Evolutionary conservation across 176 grass and related monocot species (phyloP).

Genomic region (Carex scoparia): DNA sequence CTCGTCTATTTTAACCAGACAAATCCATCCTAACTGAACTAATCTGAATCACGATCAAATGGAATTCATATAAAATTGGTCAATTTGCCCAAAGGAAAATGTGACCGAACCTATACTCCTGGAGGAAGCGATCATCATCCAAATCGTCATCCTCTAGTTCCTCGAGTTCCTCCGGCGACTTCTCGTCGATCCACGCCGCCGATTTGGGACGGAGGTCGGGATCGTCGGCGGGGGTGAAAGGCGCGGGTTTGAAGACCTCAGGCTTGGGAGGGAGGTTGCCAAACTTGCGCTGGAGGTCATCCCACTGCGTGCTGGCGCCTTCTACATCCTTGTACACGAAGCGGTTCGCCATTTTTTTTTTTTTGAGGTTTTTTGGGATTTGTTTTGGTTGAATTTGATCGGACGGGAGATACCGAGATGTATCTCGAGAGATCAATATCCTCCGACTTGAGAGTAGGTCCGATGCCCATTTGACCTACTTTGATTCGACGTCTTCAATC

Average conservation of each 20-base stretch:
- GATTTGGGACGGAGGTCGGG: slow-evolving; percentile 65
- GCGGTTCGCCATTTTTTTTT: slow-evolving; percentile 62
- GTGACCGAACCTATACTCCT: slow-evolving; percentile 75
- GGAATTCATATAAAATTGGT: not conserved
- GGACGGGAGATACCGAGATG: not conserved
- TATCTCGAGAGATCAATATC: not conserved
- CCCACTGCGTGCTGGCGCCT: slow-evolving; percentile 81
- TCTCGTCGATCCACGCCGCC: slow-evolving; percentile 72
- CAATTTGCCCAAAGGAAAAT: not conserved
- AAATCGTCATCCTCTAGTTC: slow-evolving; percentile 84
- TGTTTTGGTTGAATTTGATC: not conserved
- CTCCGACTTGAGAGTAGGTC: too few species aligned
- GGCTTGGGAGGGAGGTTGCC: slow-evolving; percentile 88
- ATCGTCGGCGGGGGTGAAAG: slow-evolving; percentile 59
- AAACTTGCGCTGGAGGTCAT: slow-evolving; percentile 89
- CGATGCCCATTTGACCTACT: too few species aligned
- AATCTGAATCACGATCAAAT: not conserved
- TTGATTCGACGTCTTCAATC: too few species aligned
- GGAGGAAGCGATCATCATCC: slow-evolving; percentile 90
- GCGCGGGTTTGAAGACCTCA: slow-evolving; percentile 68
- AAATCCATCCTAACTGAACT: slow-evolving; percentile 1
- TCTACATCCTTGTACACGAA: slow-evolving; percentile 99
- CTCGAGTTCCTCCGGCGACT: slow-evolving; percentile 71
- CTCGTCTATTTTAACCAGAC: not conserved
- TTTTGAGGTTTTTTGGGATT: not conserved